Percentiles rank a stretch among this genome's conserved stretches.
Evolutionary conservation across 1,284 basidiomycete genomes (phyloP).

Genomic region (Ustilago trichophora): DNA sequence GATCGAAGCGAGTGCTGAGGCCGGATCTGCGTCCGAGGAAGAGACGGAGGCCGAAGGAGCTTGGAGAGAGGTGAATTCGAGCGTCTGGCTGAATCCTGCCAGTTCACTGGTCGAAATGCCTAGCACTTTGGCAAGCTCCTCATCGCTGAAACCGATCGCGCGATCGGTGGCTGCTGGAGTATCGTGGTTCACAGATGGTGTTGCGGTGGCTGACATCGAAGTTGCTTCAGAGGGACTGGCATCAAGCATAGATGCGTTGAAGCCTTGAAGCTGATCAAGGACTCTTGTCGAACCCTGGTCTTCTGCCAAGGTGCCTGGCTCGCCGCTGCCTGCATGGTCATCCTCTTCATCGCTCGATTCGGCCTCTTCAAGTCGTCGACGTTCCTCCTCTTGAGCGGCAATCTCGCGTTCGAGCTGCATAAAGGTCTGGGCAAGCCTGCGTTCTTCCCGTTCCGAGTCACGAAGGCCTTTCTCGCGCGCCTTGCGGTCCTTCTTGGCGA

Average conservation of each 20-base stretch:
- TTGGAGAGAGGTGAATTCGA: slow-evolving; percentile 20
- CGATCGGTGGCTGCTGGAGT: slow-evolving; percentile 7
- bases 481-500: slow-evolving; percentile 38
- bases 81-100: slow-evolving; percentile 36
- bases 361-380: slow-evolving; percentile 22
- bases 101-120: slow-evolving; percentile 43
- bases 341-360: slow-evolving; percentile 21
- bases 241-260: not conserved
- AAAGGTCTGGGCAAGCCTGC: slow-evolving; percentile 20
- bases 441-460: slow-evolving; percentile 35
- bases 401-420: slow-evolving; percentile 36
- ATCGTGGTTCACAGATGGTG: slow-evolving; percentile 11
- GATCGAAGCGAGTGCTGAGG: not conserved
- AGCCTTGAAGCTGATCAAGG: not conserved
- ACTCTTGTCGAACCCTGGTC: not conserved
- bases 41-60: not conserved
- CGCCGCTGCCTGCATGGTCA: not conserved
- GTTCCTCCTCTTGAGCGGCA: slow-evolving; percentile 32
- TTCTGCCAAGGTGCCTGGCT: too few relatives aligned
- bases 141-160: slow-evolving; percentile 30
- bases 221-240: slow-evolving; percentile 16
- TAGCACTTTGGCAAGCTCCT: slow-evolving; percentile 43
- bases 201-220: slow-evolving; percentile 7
- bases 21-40: not conserved
- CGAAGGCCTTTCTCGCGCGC: slow-evolving; percentile 27